Evolutionary conservation across 345 rosid species (phyloP).

Genomic region (Gossypium anomalum): DNA sequence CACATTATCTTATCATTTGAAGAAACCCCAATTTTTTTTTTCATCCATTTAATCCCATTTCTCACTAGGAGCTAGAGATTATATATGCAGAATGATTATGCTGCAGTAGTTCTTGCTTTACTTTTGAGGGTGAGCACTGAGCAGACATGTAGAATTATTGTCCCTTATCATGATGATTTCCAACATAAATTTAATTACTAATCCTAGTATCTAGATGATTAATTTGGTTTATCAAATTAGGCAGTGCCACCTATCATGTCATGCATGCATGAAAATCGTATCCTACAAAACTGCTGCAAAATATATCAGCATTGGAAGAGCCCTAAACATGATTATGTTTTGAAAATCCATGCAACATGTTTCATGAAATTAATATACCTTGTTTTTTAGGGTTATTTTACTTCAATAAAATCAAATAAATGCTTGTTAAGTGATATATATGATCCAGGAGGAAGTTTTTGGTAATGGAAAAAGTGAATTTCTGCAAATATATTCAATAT

Average conservation of each 20-base stretch:
- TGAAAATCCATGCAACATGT: background rate
- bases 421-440: too few relatives aligned
- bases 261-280: slow-evolving; percentile 9
- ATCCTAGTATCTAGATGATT: background rate
- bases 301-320: slow-evolving; percentile 18
- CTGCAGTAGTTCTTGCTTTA: slow-evolving; percentile 23
- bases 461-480: background rate
- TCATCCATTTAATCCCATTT: background rate
- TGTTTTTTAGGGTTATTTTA: too few relatives aligned
- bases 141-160: background rate
- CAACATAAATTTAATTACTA: slow-evolving; percentile 14
- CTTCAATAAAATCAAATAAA: too few relatives aligned
- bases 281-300: slow-evolving; percentile 29
- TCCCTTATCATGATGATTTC: slow-evolving; percentile 23
- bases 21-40: background rate
- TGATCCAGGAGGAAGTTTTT: background rate
- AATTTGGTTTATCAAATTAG: slow-evolving; percentile 12
- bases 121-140: slow-evolving; percentile 18
- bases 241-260: slow-evolving; percentile 5
- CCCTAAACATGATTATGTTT: slow-evolving; percentile 23
- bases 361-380: too few relatives aligned
- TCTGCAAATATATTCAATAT: background rate
- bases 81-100: slow-evolving; percentile 29
- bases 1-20: background rate
- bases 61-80: background rate